Evolutionary conservation across 768 basidiomycete genomes (phyloP).

Genomic region (Clavulina sp.): DNA sequence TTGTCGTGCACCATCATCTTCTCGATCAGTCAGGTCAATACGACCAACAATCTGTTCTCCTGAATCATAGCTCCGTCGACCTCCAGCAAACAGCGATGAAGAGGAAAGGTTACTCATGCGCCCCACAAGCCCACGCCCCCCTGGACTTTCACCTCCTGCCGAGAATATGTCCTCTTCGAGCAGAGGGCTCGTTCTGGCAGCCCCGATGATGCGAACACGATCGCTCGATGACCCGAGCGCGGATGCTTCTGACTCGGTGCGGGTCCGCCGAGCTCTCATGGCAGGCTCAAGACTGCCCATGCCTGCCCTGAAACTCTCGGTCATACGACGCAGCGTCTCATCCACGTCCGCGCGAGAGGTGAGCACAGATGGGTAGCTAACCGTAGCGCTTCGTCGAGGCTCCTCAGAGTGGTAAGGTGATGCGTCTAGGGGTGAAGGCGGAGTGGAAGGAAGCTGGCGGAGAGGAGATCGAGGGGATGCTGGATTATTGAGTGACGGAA

Average conservation of each 20-base stretch:
- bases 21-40: background rate
- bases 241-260: background rate
- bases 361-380: background rate
- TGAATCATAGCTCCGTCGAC: background rate
- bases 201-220: background rate
- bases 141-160: background rate
- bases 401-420: background rate
- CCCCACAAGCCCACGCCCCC: background rate
- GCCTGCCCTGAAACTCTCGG: background rate
- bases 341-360: slow-evolving; percentile 2
- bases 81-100: background rate
- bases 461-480: background rate
- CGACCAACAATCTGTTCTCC: background rate
- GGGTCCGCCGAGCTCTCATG: background rate
- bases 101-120: background rate
- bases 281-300: background rate
- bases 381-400: background rate
- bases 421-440: background rate
- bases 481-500: no score
- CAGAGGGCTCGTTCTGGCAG: background rate
- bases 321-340: background rate
- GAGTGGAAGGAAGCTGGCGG: background rate
- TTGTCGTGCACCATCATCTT: background rate
- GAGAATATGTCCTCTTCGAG: background rate
- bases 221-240: background rate